phyloP scores from a whole-genome alignment of 352 stramenopile genomes.

The Globisporangium spinosum region DNA sequence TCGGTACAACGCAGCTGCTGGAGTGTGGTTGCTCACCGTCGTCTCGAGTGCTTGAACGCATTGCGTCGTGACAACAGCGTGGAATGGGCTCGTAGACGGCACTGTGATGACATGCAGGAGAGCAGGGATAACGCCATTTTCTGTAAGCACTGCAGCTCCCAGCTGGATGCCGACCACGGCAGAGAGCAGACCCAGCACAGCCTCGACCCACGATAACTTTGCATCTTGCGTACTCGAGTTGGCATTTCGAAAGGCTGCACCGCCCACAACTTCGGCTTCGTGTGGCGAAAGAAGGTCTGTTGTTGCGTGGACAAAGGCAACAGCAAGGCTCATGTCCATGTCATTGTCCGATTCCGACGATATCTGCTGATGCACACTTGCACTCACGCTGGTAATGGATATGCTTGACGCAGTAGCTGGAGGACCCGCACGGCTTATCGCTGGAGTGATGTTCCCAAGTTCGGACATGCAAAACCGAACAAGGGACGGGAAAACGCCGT shows the following conservation, averaged over 20 bases:
- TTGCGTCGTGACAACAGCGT: constrained; percentile 70
- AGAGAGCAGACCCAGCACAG: constrained; percentile 66
- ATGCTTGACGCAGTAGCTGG: constrained; percentile 8
- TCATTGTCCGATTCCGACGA: constrained; percentile 51
- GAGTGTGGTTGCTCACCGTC: constrained; percentile 70
- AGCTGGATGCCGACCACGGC: constrained; percentile 74
- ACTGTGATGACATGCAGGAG: constrained; percentile 76
- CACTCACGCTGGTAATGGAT: not conserved
- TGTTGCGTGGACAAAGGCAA: constrained; percentile 87
- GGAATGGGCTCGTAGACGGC: constrained; percentile 46
- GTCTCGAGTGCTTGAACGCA: constrained; percentile 82
- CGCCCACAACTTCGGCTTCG: constrained; percentile 58
- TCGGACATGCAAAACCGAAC: constrained; percentile 79
- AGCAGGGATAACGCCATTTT: constrained; percentile 79
- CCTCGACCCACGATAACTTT: constrained; percentile 79
- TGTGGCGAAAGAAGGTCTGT: constrained; percentile 64
- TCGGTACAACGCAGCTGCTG: constrained; percentile 67
- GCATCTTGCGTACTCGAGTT: constrained; percentile 32
- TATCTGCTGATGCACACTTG: not conserved
- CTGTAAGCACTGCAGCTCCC: constrained; percentile 70
- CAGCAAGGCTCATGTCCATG: constrained; percentile 87
- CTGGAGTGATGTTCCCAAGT: constrained; percentile 35
- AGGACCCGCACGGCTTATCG: constrained; percentile 3
- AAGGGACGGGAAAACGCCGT: constrained; percentile 79
- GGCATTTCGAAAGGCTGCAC: constrained; percentile 49